Conservation (phyloP, 192 early-diverging fungal species). For the Entrophospora sp. region DNA sequence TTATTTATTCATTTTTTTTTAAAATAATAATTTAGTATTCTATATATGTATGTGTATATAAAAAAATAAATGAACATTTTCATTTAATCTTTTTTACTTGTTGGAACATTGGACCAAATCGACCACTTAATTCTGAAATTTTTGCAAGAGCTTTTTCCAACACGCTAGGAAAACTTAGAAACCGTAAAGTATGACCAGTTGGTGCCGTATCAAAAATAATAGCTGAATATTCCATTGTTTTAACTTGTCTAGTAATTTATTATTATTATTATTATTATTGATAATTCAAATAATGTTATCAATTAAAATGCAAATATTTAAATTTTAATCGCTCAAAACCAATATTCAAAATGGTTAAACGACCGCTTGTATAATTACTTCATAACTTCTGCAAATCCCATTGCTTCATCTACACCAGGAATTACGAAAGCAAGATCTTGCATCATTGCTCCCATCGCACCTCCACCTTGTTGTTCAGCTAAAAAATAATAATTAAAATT, state of each 20-base stretch:
- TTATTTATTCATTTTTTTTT: conserved; percentile 10
- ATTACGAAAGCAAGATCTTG: conserved; percentile 98
- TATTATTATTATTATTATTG: not conserved
- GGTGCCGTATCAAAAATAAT: conserved; percentile 99
- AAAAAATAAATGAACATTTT: not conserved
- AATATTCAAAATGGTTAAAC: not conserved
- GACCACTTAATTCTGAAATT: conserved; percentile 81
- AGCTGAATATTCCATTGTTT: conserved; percentile 97
- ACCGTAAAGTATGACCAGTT: conserved; percentile 97
- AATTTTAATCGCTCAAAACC: too few relatives aligned
- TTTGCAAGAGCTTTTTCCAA: conserved; percentile 97
- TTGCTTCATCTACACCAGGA: conserved; percentile 99
- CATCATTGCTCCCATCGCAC: conserved; percentile 78
- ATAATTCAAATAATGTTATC: not conserved
- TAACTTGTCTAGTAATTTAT: conserved; percentile 61
- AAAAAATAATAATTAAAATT: conserved; percentile 11
- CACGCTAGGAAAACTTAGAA: conserved; percentile 95
- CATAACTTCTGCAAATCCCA: conserved; percentile 99
- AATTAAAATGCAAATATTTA: not conserved
- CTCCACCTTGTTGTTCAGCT: conserved; percentile 57
- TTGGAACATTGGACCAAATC: conserved; percentile 95
- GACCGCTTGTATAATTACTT: conserved; percentile 51
- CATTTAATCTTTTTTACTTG: conserved; percentile 34
- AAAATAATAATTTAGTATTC: not conserved
- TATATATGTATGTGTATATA: not conserved